Evolutionary conservation across 495 filamentous ascomycete species (phyloP), one percentile per base, ranked within the genome.

Genomic region (Aspergillus biplanus): DNA sequence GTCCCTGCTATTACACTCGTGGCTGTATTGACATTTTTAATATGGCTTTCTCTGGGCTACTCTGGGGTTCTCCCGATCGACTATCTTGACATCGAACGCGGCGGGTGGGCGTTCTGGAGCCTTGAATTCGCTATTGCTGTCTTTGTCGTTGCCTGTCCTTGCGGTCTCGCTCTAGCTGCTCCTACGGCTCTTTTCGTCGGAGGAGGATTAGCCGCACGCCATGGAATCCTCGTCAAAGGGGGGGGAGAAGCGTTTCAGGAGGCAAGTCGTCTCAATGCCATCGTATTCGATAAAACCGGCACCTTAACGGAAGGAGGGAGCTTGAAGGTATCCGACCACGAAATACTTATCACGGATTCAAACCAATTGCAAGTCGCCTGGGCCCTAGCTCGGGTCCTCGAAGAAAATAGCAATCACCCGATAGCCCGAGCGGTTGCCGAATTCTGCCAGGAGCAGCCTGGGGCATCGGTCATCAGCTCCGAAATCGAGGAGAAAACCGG

Each of bases 261-360:
- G 77, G 93, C 95, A 11, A 96, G 92, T 65, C 82, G 82, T 5
- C 82, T 97, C 7, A 91, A 96, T 71, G 89, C 87, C 58, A 86
- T 97, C 21, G 92, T 97, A 13, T 97, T 98, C 67, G 94, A 98
- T 79, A 98, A 98, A 79, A 98, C 94, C 0, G 94, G 94, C 0
- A 98, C 94, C 1, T 77, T 98, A 53, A 98, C 94, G 0, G 79
- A 91, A 67, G 94, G 94, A 39, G 92, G 90, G 37, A 89, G 92
- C 58, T 86, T 93, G 0, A 87, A 76, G 8, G 88, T 98, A 31
- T 90, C 92, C 0, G 89, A 96, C 50, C 84, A 89, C 58, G 79
- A 88, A 65, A 65, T 87, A 21, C 72, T 87, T 49, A 78, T 76
- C 5, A 70, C 64, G n/a, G 75, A 80, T 15, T 63, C 73, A 4